Conservation (phyloP, 139 green algal genomes). For the Monoraphidium neglectum region DNA sequence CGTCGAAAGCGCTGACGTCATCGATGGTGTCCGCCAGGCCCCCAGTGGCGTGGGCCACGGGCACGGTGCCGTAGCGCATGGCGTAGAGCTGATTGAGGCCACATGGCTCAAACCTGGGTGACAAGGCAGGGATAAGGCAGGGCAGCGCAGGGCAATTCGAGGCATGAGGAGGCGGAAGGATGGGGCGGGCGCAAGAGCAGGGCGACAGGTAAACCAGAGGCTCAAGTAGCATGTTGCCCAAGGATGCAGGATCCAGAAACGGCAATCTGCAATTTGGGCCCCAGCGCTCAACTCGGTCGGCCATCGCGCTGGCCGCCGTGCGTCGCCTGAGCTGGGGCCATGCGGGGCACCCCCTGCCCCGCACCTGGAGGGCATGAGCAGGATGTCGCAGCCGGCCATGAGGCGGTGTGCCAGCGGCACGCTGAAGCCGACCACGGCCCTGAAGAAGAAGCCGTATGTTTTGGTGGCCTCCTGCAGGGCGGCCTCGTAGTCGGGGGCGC, state of each 20-base stretch:
- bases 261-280: not conserved
- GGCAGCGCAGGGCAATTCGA: not conserved
- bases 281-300: not conserved
- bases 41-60: slow-evolving; percentile 82
- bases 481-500: slow-evolving; percentile 69
- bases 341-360: too few species aligned
- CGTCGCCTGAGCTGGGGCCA: not conserved
- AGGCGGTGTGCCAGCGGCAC: slow-evolving; percentile 84
- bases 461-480: slow-evolving; percentile 48
- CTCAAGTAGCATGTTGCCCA: not conserved
- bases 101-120: slow-evolving; percentile 85
- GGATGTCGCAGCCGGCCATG: slow-evolving; percentile 79
- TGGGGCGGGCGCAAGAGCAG: not conserved
- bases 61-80: slow-evolving; percentile 84
- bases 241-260: not conserved
- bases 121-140: not conserved
- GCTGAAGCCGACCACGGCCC: slow-evolving; percentile 79
- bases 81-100: slow-evolving; percentile 82
- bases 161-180: not conserved
- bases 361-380: slow-evolving; percentile 81
- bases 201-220: too few species aligned
- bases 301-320: not conserved
- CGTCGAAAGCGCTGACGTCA: slow-evolving; percentile 72
- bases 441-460: slow-evolving; percentile 54
- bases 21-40: slow-evolving; percentile 86